Percentiles rank a stretch among this genome's conserved stretches.
These are phyloP conservation scores for Ensete ventricosum DNA, from an alignment of 176 grass and related monocot genomes.

Conservation along the genomic window DNA sequence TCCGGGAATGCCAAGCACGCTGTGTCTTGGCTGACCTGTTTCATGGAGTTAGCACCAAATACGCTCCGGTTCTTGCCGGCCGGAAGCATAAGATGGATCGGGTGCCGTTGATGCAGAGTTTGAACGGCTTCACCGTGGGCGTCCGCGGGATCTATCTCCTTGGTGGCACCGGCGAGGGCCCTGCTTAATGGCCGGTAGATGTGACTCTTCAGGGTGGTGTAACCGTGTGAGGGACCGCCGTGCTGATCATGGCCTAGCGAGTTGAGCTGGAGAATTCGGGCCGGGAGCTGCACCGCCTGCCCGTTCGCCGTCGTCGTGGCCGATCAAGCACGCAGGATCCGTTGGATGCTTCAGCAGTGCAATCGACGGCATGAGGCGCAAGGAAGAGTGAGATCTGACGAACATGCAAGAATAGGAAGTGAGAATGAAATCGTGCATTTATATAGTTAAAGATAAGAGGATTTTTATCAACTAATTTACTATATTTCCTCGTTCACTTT, in stretches of 20 bases:
- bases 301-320: not conserved
- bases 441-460: no score
- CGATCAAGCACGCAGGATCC: not conserved
- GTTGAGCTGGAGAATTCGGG: not conserved
- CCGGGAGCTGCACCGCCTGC: not conserved
- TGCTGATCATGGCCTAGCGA: slow-evolving; percentile 10
- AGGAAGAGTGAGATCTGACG: no score
- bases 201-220: slow-evolving; percentile 31
- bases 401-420: no score
- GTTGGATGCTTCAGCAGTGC: not conserved
- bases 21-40: slow-evolving; percentile 16
- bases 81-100: slow-evolving; percentile 30
- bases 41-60: slow-evolving; percentile 42
- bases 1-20: slow-evolving; percentile 36
- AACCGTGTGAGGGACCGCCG: slow-evolving; percentile 8
- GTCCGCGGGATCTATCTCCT: not conserved
- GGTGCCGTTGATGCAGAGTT: slow-evolving; percentile 37
- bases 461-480: no score
- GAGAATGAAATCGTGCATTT: no score
- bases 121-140: slow-evolving; percentile 28
- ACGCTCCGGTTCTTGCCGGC: slow-evolving; percentile 41
- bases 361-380: not conserved
- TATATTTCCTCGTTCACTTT: no score
- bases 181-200: slow-evolving; percentile 31
- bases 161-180: slow-evolving; percentile 23